These are phyloP conservation scores for Triticum aestivum DNA, from an alignment of 176 grass and related monocot species.

Conservation along the genomic window IWGSC_CS_RefSeq_v2.1 NC_057800.1:10375209-10375708, in stretches of 20 bases:
- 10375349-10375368: slow-evolving; percentile 68
- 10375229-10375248: slow-evolving; percentile 83
- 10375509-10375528: neutral
- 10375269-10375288: slow-evolving; percentile 41
- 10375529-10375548: too few species aligned
- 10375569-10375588: too few species aligned
- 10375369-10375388: slow-evolving; percentile 42
- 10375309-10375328: slow-evolving; percentile 40
- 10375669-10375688: too few species aligned
- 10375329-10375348: slow-evolving; percentile 62
- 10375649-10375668: too few species aligned
- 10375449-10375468: neutral
- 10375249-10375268: slow-evolving; percentile 54
- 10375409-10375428: neutral
- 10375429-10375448: neutral
- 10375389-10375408: slow-evolving; percentile 12
- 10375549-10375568: too few species aligned
- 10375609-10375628: too few species aligned
- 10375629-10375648: too few species aligned
- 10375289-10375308: neutral
- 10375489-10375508: neutral
- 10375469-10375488: neutral
- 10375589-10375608: too few species aligned
- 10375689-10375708: too few species aligned
- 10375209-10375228: slow-evolving; percentile 43